These are phyloP conservation scores for Gonium pectorale DNA, from an alignment of 139 green algal species.

Conservation along the genomic window DNA sequence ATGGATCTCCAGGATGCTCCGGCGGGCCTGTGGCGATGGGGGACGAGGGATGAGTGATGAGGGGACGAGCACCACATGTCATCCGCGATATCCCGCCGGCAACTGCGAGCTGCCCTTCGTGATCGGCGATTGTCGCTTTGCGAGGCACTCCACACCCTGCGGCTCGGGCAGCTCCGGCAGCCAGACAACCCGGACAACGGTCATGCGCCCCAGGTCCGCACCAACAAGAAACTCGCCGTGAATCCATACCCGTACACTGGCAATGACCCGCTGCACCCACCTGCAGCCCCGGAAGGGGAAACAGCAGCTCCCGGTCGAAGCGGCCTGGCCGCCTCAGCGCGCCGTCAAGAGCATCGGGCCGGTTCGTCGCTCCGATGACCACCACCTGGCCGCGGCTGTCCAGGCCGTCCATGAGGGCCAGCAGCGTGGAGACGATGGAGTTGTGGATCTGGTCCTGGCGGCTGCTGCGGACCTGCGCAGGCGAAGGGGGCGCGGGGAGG, in stretches of 20 bases:
- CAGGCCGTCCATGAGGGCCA: conserved; percentile 97
- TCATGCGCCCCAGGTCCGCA: too few relatives aligned
- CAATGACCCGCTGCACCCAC: too few relatives aligned
- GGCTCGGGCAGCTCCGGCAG: too few relatives aligned
- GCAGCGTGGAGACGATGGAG: conserved; percentile 94
- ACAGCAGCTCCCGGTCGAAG: conserved; percentile 94
- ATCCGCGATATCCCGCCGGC: too few relatives aligned
- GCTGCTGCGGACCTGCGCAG: conserved; percentile 74
- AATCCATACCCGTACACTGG: neutral
- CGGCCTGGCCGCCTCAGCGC: conserved; percentile 90
- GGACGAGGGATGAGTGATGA: too few relatives aligned
- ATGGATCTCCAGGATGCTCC: conserved; percentile 94
- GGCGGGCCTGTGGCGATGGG: conserved; percentile 65
- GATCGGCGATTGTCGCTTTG: too few relatives aligned
- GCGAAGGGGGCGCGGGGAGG: conserved; percentile 1
- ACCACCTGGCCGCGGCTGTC: conserved; percentile 91
- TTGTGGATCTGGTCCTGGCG: conserved; percentile 98
- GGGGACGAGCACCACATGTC: too few relatives aligned
- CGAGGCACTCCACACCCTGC: too few relatives aligned
- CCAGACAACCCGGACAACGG: too few relatives aligned
- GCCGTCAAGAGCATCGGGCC: conserved; percentile 84
- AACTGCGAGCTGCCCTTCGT: too few relatives aligned
- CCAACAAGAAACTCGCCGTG: neutral
- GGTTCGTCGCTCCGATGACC: conserved; percentile 94
- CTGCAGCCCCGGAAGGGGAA: conserved; percentile 78